Base-by-base conservation (phyloP, 306 rosid species). In the Gastrolobium villosum region DNA sequence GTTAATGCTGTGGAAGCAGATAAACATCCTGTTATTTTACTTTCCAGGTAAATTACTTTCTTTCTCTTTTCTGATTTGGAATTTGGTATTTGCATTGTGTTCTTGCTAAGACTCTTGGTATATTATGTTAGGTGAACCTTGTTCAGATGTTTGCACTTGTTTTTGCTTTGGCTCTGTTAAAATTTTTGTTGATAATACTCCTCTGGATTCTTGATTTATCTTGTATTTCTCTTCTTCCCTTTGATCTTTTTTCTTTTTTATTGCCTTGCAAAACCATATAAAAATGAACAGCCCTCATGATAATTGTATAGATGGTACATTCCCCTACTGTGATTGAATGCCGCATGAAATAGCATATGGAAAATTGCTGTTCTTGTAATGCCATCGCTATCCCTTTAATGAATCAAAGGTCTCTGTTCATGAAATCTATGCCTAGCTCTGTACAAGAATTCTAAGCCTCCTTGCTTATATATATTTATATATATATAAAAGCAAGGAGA, bases 21-120 rank as follows among this genome's bases (percentile, higher is more conserved):
- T 65, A 87, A 84, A 65, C 99, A 94, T 73, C 99, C 99, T 26
- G 86, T 92, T 55, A 68, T 92, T 84, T 64, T 83, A 72, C 97
- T 94, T 89, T 92, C 92, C 62, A 86, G 97, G 99, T 93, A 83
- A 74, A 79, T 66, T 66, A 63, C 66, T 81, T 65, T 26, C 52
- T 69, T 43, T 62, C 68, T 62, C 31, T 63, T 55, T 59, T 43
- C 73, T 62, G 40, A 49, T 57, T 8, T 50, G 35, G 11, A 44
- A 55, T 60, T 73, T 54, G 40, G 31, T 54, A 56, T 45, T 50
- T 79, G 68, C 66, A 50, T 39, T 59, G 70, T 52, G 41, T 35
- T 43, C 50, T 70, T 74, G 78, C 44, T 35, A 26, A 37, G 78
- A 34, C 11, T 40, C 32, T 31, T 14, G 6, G 65, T 41, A 63